These are phyloP conservation scores for Solanum tarijense DNA, from an alignment of 257 asterid species.

Conservation along the genomic window DNA sequence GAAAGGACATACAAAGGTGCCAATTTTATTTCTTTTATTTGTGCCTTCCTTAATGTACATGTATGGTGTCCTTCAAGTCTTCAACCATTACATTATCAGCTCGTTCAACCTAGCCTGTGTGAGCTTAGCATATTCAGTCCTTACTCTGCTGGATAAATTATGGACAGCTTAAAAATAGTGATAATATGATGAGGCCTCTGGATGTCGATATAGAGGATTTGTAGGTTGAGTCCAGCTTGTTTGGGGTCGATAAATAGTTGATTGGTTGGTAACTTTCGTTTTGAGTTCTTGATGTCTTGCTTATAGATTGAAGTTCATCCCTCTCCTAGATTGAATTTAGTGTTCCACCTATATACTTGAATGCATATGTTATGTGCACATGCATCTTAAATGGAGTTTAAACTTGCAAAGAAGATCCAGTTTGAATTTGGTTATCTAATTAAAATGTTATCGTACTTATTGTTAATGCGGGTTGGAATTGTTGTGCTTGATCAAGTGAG, in stretches of 20 bases:
- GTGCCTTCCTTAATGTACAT: not conserved
- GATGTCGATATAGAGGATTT: not conserved
- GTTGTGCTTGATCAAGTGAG: not conserved
- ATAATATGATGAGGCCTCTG: not conserved
- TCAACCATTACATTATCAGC: not conserved
- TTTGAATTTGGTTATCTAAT: not conserved
- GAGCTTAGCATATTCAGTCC: not conserved
- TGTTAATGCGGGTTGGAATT: not conserved
- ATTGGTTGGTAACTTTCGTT: not conserved
- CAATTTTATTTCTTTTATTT: not conserved
- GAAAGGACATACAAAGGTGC: constrained; percentile 92
- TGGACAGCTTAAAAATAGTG: not conserved
- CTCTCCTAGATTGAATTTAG: not conserved
- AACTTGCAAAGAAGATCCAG: not conserved
- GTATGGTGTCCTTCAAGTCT: not conserved
- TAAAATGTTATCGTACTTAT: not conserved
- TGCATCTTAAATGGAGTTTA: not conserved
- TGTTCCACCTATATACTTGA: not conserved
- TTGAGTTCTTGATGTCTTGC: not conserved
- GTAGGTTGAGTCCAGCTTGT: not conserved
- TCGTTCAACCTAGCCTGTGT: not conserved
- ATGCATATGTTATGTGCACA: not conserved
- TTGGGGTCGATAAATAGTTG: not conserved
- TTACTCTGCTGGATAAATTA: not conserved
- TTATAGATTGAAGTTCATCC: not conserved